These are phyloP conservation scores for Neurospora sublineolata DNA, from an alignment of 495 filamentous ascomycete genomes.

Conservation along the genomic window DNA sequence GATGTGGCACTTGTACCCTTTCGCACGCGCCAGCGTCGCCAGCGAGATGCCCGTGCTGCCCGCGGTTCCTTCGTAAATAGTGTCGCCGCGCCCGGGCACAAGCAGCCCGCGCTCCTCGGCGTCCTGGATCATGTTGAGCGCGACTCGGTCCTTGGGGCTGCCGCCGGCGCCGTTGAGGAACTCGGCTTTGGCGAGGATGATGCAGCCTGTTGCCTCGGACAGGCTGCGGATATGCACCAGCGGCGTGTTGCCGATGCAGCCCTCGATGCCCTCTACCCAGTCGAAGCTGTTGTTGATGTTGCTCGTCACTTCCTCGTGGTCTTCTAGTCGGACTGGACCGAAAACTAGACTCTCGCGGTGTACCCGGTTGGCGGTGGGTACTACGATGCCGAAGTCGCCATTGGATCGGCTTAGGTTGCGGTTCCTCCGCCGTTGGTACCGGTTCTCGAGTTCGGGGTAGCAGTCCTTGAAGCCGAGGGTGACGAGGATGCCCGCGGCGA, in stretches of 20 bases:
- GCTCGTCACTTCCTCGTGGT: constrained; percentile 26
- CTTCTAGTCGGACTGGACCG: constrained; percentile 40
- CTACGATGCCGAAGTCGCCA: background rate
- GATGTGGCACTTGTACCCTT: constrained; percentile 86
- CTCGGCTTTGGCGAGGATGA: constrained; percentile 92
- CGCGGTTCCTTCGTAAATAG: constrained; percentile 94
- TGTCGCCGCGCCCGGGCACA: constrained; percentile 71
- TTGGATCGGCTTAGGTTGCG: constrained; percentile 1
- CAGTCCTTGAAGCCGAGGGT: constrained; percentile 66
- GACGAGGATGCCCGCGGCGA: constrained; percentile 58
- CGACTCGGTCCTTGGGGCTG: constrained; percentile 91
- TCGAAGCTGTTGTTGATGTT: constrained; percentile 12
- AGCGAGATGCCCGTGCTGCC: constrained; percentile 91
- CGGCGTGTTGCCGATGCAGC: constrained; percentile 88
- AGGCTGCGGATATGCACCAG: constrained; percentile 79
- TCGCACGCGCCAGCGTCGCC: constrained; percentile 74
- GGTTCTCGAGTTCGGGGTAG: constrained; percentile 55
- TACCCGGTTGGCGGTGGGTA: constrained; percentile 1
- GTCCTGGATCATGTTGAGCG: constrained; percentile 73
- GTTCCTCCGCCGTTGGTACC: constrained; percentile 37
- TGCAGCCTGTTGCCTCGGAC: constrained; percentile 82
- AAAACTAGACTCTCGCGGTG: constrained; percentile 27
- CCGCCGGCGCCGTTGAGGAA: constrained; percentile 93
- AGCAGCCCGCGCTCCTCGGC: constrained; percentile 74
- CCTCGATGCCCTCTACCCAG: constrained; percentile 66